Evolutionary conservation across 441 rosid species (phyloP), one percentile per base, ranked within the genome.

Genomic region (Cnidoscolus chayamansa): DNA sequence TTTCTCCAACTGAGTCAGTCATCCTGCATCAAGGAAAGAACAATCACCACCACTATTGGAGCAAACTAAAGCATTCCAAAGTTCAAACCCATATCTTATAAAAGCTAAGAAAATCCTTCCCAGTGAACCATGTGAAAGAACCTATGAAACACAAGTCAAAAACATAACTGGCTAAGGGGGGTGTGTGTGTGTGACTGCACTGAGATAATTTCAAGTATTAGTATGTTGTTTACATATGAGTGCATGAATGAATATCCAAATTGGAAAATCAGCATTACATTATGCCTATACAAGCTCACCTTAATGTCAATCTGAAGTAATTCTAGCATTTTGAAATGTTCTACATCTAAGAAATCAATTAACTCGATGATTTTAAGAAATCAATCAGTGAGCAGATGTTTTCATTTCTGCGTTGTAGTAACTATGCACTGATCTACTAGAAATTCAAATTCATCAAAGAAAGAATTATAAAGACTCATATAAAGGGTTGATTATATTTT

Each of bases 1-100:
- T 88, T 81, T 93, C 98, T 76, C 89, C 97, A 0, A 90, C 63
- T 10, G 98, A 85, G 82, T 91, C 97, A n/a, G 80, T 81, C 82
- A 88, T 79, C 91, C 99, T 95, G 84, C 63, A 68, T 32, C 51
- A 76, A 77, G 13, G 61, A 64, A 63, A 81, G 25, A 15, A 75
- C 13, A 55, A 50, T 76, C 64, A 63, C 57, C 57, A 67, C 72
- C 55, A 63, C 45, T 62, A 71, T 59, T 56, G 51, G 64, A 11
- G 49, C 45, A 40, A 43, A n/a, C 30, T 65, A 57, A 64, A 10
- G 65, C 71, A 50, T 19, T 17, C n/a, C 8, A n/a, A 25, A 25
- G 25, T 25, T 25, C 25, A 25, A 73, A 61, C 32, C 32, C 10
- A 7, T 50, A 63, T 35, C 53, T 67, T 13, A 55, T 55, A 43